Conservation (phyloP, 495 filamentous ascomycete genomes). For the Trichocladium uniseriatum region DNA sequence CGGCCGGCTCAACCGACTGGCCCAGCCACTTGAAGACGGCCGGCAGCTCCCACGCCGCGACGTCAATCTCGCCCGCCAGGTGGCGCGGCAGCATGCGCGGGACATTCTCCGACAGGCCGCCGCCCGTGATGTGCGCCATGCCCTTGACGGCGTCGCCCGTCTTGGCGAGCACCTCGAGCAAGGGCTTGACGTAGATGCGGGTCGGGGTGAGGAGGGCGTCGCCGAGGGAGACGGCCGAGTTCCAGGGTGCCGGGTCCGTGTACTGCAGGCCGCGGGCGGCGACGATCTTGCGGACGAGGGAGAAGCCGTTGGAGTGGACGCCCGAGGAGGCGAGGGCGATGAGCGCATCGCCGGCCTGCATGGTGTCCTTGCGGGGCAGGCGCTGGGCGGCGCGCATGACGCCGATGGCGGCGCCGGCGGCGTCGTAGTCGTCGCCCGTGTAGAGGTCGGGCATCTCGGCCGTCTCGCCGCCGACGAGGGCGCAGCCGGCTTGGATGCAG, state of each 20-base stretch:
- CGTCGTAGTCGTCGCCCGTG: conserved; percentile 73
- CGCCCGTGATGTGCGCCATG: conserved; percentile 92
- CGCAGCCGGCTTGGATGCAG: conserved; percentile 71
- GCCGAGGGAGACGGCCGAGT: conserved; percentile 46
- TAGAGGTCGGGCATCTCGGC: conserved; percentile 97
- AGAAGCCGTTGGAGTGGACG: conserved; percentile 92
- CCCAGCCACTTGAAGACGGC: conserved; percentile 80
- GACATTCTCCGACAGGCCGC: conserved; percentile 84
- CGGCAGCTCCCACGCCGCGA: conserved; percentile 59
- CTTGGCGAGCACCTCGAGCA: conserved; percentile 53
- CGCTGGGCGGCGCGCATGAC: conserved; percentile 60
- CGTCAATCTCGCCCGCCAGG: conserved; percentile 70
- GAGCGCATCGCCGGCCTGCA: conserved; percentile 73
- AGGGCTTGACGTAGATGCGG: conserved; percentile 66
- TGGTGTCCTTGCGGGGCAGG: conserved; percentile 64
- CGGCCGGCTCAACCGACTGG: conserved; percentile 54
- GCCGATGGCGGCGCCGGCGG: conserved; percentile 78
- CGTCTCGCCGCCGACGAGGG: conserved; percentile 91
- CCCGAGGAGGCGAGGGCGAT: conserved; percentile 76
- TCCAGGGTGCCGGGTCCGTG: conserved; percentile 66
- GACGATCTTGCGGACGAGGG: conserved; percentile 80
- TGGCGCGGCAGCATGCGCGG: conserved; percentile 77
- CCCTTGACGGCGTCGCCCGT: conserved; percentile 53
- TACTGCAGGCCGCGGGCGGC: conserved; percentile 60
- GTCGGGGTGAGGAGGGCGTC: conserved; percentile 69